A percentile compares a stretch with the other conserved stretches of the same genome.
Conservation (phyloP, 345 rosid genomes). For the Rhizophora mangle region DNA sequence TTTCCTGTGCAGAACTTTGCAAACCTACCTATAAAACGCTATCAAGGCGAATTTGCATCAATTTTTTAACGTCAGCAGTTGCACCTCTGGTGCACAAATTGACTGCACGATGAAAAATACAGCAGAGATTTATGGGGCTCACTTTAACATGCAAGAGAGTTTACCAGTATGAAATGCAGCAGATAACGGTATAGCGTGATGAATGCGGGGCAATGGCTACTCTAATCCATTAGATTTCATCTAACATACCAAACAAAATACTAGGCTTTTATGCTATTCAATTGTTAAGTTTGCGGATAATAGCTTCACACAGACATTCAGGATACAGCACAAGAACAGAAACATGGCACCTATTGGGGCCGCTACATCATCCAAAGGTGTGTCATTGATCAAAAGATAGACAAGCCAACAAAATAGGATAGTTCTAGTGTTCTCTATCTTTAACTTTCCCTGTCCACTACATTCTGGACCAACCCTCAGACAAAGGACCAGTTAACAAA, state of each 20-base stretch:
- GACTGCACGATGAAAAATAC: no score
- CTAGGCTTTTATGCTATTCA: neutral
- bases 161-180: neutral
- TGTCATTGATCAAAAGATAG: constrained; percentile 11
- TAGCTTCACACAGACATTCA: constrained; percentile 10
- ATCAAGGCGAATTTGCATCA: no score
- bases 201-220: neutral
- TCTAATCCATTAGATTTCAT: neutral
- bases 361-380: neutral
- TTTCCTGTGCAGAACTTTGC: no score
- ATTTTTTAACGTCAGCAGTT: no score
- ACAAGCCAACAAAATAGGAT: constrained; percentile 25
- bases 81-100: no score
- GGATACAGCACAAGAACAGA: constrained; percentile 5
- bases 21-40: no score
- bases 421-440: constrained; percentile 8
- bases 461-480: constrained; percentile 28
- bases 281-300: neutral
- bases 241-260: neutral
- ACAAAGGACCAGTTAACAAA: constrained; percentile 98
- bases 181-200: neutral
- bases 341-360: constrained; percentile 10
- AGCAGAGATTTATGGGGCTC: neutral
- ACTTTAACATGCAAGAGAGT: neutral
- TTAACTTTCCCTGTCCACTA: neutral